Evolutionary conservation across 257 asterid species (phyloP).

Genomic region (Nicotiana undulata): DNA sequence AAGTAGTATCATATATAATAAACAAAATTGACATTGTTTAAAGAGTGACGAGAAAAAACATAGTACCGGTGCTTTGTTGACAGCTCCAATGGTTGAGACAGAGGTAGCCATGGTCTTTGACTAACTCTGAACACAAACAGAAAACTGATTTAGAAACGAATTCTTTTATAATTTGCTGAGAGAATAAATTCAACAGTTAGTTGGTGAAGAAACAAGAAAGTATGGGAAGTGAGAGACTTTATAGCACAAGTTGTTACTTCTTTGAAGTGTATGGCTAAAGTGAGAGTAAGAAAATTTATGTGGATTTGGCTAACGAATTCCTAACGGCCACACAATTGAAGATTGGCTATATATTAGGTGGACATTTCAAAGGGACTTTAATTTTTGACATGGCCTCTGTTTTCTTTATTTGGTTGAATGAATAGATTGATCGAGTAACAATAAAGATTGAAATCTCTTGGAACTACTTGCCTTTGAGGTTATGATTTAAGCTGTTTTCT

Average conservation of each 20-base stretch:
- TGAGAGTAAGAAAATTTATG: slow-evolving; percentile 1
- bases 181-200: neutral
- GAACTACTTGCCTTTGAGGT: neutral
- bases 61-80: slow-evolving; percentile 26
- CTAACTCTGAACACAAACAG: neutral
- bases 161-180: neutral
- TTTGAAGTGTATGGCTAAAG: neutral
- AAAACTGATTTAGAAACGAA: neutral
- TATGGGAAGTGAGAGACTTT: neutral
- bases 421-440: neutral
- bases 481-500: neutral
- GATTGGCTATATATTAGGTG: neutral
- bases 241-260: neutral
- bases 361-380: neutral
- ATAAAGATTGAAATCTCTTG: neutral
- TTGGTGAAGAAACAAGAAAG: slow-evolving; percentile 10
- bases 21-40: no score
- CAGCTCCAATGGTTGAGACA: slow-evolving; percentile 30
- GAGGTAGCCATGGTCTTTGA: slow-evolving; percentile 33
- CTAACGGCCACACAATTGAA: neutral
- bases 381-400: neutral
- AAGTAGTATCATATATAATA: no score
- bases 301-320: slow-evolving; percentile 15
- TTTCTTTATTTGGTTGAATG: neutral
- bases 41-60: no score